A percentile compares a stretch with the other conserved stretches of the same genome.
Evolutionary conservation across 192 early-diverging fungal species (phyloP).

Genomic region (Funneliformis mosseae): DNA sequence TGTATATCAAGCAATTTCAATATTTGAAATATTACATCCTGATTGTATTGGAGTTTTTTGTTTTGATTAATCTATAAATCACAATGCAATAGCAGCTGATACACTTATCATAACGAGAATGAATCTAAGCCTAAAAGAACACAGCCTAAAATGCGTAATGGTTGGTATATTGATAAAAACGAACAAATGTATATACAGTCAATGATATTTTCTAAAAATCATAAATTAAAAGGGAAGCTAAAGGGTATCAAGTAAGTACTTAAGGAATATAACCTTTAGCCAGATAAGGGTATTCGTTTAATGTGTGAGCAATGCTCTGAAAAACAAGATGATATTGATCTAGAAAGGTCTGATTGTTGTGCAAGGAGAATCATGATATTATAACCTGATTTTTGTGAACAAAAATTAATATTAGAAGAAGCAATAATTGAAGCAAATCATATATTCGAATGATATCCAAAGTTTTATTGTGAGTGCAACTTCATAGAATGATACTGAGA

Average conservation of each 20-base stretch:
- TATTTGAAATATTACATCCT: too few species aligned
- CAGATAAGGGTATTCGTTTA: constrained; percentile 16
- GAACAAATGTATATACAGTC: background rate
- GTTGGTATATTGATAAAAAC: constrained; percentile 9
- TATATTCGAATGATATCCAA: too few species aligned
- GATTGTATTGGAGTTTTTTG: constrained; percentile 37
- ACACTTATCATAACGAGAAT: constrained; percentile 36
- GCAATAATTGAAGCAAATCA: too few species aligned
- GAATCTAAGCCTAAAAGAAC: constrained; percentile 27
- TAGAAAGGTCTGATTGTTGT: constrained; percentile 21
- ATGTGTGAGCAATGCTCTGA: constrained; percentile 25
- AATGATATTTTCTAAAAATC: constrained; percentile 34
- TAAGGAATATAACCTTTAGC: constrained; percentile 32
- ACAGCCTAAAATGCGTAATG: constrained; percentile 27
- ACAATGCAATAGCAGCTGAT: constrained; percentile 36
- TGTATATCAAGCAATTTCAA: too few species aligned
- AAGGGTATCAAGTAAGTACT: constrained; percentile 41
- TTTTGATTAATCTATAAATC: constrained; percentile 39
- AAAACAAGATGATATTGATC: background rate
- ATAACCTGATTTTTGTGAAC: too few species aligned
- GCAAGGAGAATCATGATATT: constrained; percentile 1
- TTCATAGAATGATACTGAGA: too few species aligned
- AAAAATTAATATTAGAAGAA: too few species aligned
- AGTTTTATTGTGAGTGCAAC: too few species aligned
- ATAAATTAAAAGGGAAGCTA: constrained; percentile 37